Base-by-base conservation (phyloP, 257 asterid genomes). In the Vinca minor region DNA sequence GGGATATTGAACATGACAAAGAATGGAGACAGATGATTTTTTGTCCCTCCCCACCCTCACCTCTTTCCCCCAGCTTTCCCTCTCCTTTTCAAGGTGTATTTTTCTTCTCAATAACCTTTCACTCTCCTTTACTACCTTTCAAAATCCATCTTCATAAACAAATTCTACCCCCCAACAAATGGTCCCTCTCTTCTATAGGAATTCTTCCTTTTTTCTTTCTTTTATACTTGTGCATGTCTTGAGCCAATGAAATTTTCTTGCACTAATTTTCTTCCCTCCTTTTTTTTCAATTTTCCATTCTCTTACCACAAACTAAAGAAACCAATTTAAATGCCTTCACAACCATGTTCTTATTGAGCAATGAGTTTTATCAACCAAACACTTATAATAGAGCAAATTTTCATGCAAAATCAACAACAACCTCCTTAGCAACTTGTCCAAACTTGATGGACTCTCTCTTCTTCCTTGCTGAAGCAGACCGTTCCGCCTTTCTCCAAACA, bases 391-490 rank as follows among this genome's bases (percentile, higher is more conserved):
- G 32, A 8, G 5, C 14, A n/a, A 18, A 11, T 18, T 32, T 20
- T 10, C n/a, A 48, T 8, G 35, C n/a, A 25, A 3, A 28, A 11
- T 5, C 15, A 44, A 53, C 17, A 60, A 8, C 58, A 60, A 7
- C 18, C 50, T 9, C 34, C 17, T 4, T 39, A 69, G 59, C 52
- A 44, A 0, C 52, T 25, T 25, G 14, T 8, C 32, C 20, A 26
- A 14, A 25, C n/a, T 41, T 34, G 32, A 83, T 87, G 86, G 96
- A 85, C 62, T 76, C 87, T 50, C 61, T 89, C 18, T 87, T 89
- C 69, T 74, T 50, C 62, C 87, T 81, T 3, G 78, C 69, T 8
- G 85, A 82, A 39, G 84, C 67, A 49, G 92, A 83, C 0, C 82
- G 94, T 1, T 26, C 85, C 15, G 64, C 67, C 59, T 77, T 83